phyloP scores from a whole-genome alignment of 2,329 filamentous ascomycete genomes.

The Fusarium lateritium region DNA sequence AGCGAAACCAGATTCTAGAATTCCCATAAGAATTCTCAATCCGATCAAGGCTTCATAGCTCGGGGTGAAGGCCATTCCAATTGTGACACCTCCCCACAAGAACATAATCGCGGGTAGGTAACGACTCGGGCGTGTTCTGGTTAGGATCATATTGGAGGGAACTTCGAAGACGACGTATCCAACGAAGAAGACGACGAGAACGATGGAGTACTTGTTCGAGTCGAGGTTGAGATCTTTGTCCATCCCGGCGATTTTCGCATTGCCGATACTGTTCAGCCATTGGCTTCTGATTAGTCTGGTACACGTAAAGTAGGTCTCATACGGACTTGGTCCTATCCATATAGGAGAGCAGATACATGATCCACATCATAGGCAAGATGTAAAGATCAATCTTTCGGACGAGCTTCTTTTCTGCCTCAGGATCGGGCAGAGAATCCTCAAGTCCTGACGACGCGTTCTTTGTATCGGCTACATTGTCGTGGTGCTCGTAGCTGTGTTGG shows the following conservation, averaged over 20 bases:
- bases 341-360: constrained; percentile 1
- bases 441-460: no score
- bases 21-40: not conserved
- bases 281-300: not conserved
- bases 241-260: constrained; percentile 1
- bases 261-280: not conserved
- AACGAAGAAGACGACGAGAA: constrained; percentile 2
- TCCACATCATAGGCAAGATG: not conserved
- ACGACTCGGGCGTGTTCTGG: not conserved
- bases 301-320: no score
- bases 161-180: constrained; percentile 5
- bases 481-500: no score
- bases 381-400: constrained; percentile 1
- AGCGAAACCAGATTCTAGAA: not conserved
- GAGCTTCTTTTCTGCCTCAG: not conserved
- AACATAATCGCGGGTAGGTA: not conserved
- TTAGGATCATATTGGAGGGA: constrained; percentile 4
- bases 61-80: not conserved
- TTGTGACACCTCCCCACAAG: not conserved
- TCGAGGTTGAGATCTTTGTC: not conserved
- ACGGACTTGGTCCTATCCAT: not conserved
- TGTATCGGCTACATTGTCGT: no score
- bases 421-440: no score
- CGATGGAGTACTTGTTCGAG: not conserved
- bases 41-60: not conserved